phyloP scores from a whole-genome alignment of 106 monocot species.

The Dendrobium officinale region DNA sequence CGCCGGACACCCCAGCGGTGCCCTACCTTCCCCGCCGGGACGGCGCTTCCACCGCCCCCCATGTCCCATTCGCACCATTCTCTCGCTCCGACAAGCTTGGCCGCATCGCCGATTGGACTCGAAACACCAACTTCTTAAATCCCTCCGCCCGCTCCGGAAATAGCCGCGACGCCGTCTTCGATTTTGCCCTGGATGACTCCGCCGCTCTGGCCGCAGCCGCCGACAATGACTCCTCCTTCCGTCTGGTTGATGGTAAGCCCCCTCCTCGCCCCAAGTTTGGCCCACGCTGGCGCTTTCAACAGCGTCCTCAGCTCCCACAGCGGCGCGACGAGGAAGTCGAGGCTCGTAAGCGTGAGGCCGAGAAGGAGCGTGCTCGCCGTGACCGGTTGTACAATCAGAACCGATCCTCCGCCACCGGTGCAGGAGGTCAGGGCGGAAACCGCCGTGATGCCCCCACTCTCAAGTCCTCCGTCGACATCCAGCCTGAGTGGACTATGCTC shows the following conservation, averaged over 20 bases:
- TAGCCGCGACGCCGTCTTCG: conserved; percentile 18
- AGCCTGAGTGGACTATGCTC: conserved; percentile 93
- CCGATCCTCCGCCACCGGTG: conserved; percentile 3
- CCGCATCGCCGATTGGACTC: conserved; percentile 96
- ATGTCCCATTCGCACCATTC: conserved; percentile 92
- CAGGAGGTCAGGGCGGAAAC: not conserved
- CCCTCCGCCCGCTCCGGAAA: not conserved
- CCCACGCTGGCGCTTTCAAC: conserved; percentile 87
- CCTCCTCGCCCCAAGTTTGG: conserved; percentile 90
- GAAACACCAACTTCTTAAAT: conserved; percentile 31
- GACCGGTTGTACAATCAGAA: conserved; percentile 54
- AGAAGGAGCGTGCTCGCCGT: conserved; percentile 81
- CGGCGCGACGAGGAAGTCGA: conserved; percentile 96
- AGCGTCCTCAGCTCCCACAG: conserved; percentile 81
- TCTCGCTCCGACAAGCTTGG: conserved; percentile 95
- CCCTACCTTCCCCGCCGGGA: conserved; percentile 29
- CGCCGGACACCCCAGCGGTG: conserved; percentile 44
- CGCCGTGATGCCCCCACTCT: conserved; percentile 42
- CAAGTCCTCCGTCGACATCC: conserved; percentile 87
- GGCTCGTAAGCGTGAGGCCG: conserved; percentile 65
- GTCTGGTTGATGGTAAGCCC: conserved; percentile 89
- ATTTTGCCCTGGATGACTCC: conserved; percentile 60
- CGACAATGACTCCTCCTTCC: conserved; percentile 72
- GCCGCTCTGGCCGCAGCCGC: conserved; percentile 21
- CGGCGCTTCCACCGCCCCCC: conserved; percentile 11